Percentiles rank a stretch among this genome's conserved stretches.
phyloP scores from a whole-genome alignment of 1,284 basidiomycete species.

The Trichosporon ovoides region DNA sequence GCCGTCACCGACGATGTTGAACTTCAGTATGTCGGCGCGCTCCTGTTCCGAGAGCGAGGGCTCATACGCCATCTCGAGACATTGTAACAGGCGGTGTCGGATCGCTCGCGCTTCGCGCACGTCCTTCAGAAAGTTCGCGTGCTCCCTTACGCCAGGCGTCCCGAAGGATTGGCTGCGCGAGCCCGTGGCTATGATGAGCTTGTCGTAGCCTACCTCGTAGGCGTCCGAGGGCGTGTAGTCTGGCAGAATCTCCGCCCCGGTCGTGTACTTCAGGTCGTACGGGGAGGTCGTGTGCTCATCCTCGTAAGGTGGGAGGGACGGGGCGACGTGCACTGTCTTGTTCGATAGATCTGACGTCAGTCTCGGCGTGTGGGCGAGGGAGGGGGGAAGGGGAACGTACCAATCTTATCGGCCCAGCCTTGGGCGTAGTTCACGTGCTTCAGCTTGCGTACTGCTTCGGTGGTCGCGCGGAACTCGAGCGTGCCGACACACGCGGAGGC shows the following conservation, averaged over 20 bases:
- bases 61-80: slow-evolving; percentile 73
- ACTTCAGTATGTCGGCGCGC: slow-evolving; percentile 64
- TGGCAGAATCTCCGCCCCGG: slow-evolving; percentile 45
- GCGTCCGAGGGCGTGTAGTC: slow-evolving; percentile 17
- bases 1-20: slow-evolving; percentile 68
- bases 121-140: slow-evolving; percentile 77
- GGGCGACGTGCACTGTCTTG: slow-evolving; percentile 53
- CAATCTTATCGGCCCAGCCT: slow-evolving; percentile 49
- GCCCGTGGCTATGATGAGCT: slow-evolving; percentile 76
- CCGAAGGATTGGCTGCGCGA: slow-evolving; percentile 72
- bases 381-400: slow-evolving; percentile 19
- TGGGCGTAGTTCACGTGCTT: slow-evolving; percentile 41
- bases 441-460: slow-evolving; percentile 64
- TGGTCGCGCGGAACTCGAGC: slow-evolving; percentile 69
- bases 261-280: not conserved
- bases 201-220: slow-evolving; percentile 67
- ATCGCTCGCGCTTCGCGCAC: slow-evolving; percentile 73
- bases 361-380: not conserved
- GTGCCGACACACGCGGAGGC: slow-evolving; percentile 75
- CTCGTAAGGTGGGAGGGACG: slow-evolving; percentile 30
- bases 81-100: slow-evolving; percentile 66
- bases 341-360: slow-evolving; percentile 57
- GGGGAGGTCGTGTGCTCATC: slow-evolving; percentile 11
- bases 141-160: slow-evolving; percentile 59
- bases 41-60: slow-evolving; percentile 63